Evolutionary conservation across 371 early-diverging fungal genomes (phyloP).

Genomic region (Mucor racemosus): DNA sequence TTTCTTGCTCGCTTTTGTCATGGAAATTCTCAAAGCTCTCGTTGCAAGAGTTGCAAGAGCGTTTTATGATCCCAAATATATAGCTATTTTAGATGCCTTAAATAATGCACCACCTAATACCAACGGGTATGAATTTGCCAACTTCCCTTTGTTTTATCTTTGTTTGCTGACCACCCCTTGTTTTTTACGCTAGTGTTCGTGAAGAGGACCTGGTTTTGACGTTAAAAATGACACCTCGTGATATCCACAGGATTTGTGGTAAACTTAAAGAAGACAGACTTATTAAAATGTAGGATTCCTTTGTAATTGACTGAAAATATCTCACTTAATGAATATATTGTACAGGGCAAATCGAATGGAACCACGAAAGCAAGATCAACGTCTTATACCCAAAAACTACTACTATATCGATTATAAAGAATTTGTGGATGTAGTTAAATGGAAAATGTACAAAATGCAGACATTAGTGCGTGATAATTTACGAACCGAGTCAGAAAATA

Average conservation of each 20-base stretch:
- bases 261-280: conserved; percentile 77
- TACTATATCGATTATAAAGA: conserved; percentile 92
- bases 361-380: conserved; percentile 67
- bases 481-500: conserved; percentile 74
- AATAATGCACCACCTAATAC: conserved; percentile 55
- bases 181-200: conserved; percentile 26
- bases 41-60: conserved; percentile 85
- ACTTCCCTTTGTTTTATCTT: too few relatives aligned
- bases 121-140: conserved; percentile 26
- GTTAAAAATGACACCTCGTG: conserved; percentile 71
- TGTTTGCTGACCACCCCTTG: too few relatives aligned
- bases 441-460: conserved; percentile 87
- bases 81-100: conserved; percentile 84
- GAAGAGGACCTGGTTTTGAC: conserved; percentile 81
- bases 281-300: conserved; percentile 66
- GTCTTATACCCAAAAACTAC: conserved; percentile 72
- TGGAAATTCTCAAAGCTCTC: conserved; percentile 71
- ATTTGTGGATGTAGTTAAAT: conserved; percentile 93
- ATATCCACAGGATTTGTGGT: conserved; percentile 81
- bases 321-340: neutral
- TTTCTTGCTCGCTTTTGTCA: conserved; percentile 12
- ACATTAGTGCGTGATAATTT: conserved; percentile 71
- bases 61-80: conserved; percentile 81
- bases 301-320: neutral
- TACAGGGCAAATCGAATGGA: conserved; percentile 64